Conservation (phyloP, 805 yeast species). For the Vanderwaltozyma polyspora region DNA sequence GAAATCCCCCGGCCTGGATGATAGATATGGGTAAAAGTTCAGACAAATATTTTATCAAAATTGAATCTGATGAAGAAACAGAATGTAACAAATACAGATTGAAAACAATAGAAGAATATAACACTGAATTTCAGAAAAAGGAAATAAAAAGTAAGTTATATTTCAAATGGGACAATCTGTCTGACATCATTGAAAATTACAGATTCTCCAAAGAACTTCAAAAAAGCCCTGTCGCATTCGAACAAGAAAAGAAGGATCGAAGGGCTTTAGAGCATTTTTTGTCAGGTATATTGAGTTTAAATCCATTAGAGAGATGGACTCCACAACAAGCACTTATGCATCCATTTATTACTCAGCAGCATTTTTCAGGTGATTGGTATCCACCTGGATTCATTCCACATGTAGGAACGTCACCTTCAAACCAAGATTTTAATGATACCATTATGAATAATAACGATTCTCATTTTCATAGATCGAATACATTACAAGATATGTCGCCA, state of each 20-base stretch:
- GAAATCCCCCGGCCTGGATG: constrained; percentile 91
- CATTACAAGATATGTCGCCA: too few relatives aligned
- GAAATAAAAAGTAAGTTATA: constrained; percentile 79
- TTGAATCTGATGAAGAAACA: constrained; percentile 2
- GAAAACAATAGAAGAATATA: constrained; percentile 41
- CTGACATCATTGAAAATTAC: constrained; percentile 68
- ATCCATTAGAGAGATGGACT: constrained; percentile 91
- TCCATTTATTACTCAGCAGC: constrained; percentile 68
- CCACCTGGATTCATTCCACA: constrained; percentile 35
- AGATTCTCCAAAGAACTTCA: constrained; percentile 48
- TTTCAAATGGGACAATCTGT: constrained; percentile 52
- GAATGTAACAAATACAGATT: constrained; percentile 20
- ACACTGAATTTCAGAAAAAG: constrained; percentile 18
- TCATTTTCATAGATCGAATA: too few relatives aligned
- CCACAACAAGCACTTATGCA: constrained; percentile 91
- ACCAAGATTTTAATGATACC: too few relatives aligned
- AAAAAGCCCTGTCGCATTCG: constrained; percentile 32
- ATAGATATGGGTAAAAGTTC: constrained; percentile 87
- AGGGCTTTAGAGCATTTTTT: constrained; percentile 65
- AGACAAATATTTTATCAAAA: constrained; percentile 38
- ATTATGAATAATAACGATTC: too few relatives aligned
- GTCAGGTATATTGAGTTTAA: constrained; percentile 62
- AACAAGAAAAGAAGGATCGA: constrained; percentile 65
- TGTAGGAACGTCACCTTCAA: background rate
- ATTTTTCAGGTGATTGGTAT: constrained; percentile 42